Evolutionary conservation across 148 eudicot genomes (phyloP).

Genomic region (Fagopyrum homotropicum): DNA sequence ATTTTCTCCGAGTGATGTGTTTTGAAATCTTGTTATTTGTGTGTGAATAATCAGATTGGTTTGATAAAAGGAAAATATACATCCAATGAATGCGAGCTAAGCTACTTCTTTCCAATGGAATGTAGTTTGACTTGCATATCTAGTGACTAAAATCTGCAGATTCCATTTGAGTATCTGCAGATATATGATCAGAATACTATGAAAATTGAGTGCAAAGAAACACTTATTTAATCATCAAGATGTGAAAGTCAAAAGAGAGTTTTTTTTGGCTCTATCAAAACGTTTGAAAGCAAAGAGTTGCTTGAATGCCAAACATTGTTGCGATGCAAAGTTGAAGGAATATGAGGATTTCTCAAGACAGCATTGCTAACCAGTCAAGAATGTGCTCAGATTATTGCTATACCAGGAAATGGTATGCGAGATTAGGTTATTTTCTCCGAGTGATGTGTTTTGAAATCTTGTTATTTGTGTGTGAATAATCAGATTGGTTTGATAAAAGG

Average conservation of each 20-base stretch:
- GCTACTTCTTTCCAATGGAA: background rate
- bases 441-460: background rate
- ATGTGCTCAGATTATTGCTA: too few species aligned
- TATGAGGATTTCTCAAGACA: too few species aligned
- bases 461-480: background rate
- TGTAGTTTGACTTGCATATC: background rate
- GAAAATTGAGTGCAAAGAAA: background rate
- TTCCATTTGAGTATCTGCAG: background rate
- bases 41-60: background rate
- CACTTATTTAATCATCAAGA: too few species aligned
- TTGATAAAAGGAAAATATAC: background rate
- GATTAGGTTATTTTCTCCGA: background rate
- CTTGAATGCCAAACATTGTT: background rate
- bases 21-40: background rate
- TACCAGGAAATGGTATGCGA: background rate
- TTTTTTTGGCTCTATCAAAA: too few species aligned
- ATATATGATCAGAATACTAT: background rate
- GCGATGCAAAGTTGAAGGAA: background rate
- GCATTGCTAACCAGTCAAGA: too few species aligned
- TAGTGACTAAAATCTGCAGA: background rate
- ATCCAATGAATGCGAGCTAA: background rate
- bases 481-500: conserved; percentile 1
- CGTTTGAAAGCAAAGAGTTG: background rate
- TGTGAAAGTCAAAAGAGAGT: background rate
- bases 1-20: background rate